phyloP scores from a whole-genome alignment of 805 yeast species.

The Candida bentonensis region DNA sequence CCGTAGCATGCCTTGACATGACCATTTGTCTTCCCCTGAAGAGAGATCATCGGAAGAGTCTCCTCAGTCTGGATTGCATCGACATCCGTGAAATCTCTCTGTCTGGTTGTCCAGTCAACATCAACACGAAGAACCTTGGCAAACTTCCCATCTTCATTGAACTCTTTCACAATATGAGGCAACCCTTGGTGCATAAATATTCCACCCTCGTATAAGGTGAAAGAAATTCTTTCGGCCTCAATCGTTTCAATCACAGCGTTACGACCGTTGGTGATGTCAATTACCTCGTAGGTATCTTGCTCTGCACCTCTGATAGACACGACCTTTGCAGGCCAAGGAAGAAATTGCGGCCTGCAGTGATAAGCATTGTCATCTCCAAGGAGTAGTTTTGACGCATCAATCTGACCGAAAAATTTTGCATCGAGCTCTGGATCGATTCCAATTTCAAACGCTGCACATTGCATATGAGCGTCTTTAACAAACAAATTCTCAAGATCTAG shows the following conservation, averaged over 20 bases:
- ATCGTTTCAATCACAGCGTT: conserved; percentile 72
- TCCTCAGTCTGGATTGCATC: conserved; percentile 44
- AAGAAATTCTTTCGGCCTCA: conserved; percentile 78
- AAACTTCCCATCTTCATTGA: conserved; percentile 60
- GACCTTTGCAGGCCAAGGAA: conserved; percentile 70
- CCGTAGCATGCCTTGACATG: conserved; percentile 42
- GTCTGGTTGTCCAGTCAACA: conserved; percentile 89
- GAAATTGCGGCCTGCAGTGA: conserved; percentile 40
- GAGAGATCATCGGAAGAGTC: conserved; percentile 8
- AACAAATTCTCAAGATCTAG: conserved; percentile 47
- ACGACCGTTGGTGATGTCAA: conserved; percentile 68
- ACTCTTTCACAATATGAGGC: conserved; percentile 74
- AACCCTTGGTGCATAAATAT: conserved; percentile 89
- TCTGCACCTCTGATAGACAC: conserved; percentile 77
- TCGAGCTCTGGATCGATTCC: conserved; percentile 50
- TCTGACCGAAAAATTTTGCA: conserved; percentile 37
- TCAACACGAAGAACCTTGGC: conserved; percentile 81
- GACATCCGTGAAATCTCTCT: conserved; percentile 84
- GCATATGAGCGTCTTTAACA: conserved; percentile 70
- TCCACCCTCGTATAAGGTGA: conserved; percentile 85
- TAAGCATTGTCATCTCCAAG: conserved; percentile 26
- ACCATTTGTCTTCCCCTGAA: neutral
- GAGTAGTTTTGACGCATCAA: conserved; percentile 23
- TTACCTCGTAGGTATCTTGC: conserved; percentile 73
- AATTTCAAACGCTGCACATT: conserved; percentile 84